A percentile compares a stretch with the other conserved stretches of the same genome.
phyloP scores from a whole-genome alignment of 2,329 filamentous ascomycete species.

The Diaporthe ilicicola region DNA sequence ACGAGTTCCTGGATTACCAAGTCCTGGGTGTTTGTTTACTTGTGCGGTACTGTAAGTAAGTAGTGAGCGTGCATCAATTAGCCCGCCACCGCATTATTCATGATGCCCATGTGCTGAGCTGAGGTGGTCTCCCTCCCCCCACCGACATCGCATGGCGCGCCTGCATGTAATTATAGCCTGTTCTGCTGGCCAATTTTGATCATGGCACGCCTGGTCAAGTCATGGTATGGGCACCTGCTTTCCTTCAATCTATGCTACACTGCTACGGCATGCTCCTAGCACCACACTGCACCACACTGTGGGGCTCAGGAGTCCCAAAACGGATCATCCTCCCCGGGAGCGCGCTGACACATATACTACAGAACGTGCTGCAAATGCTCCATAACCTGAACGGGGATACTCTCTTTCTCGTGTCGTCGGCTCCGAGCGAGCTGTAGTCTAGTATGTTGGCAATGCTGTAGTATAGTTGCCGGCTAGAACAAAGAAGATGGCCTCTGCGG shows the following conservation, averaged over 20 bases:
- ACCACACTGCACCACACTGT: not conserved
- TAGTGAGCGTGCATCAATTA: not conserved
- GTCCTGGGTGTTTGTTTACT: not conserved
- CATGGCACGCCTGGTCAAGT: constrained; percentile 10
- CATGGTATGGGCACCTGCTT: constrained; percentile 7
- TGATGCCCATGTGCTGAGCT: constrained; percentile 13
- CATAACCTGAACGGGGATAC: not conserved
- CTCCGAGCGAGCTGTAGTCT: not conserved
- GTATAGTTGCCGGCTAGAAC: not conserved
- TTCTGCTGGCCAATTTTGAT: not conserved
- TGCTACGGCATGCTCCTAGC: not conserved
- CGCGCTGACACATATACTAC: not conserved
- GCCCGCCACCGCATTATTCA: constrained; percentile 25
- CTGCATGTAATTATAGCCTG: constrained; percentile 20
- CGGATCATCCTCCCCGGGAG: not conserved
- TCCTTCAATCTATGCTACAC: constrained; percentile 18
- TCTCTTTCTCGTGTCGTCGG: not conserved
- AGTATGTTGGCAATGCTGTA: not conserved
- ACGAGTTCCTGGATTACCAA: not conserved
- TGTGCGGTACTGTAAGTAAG: not conserved
- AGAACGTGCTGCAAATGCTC: too few relatives aligned
- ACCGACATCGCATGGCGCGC: constrained; percentile 21
- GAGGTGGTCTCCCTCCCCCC: not conserved
- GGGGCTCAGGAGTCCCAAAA: not conserved
- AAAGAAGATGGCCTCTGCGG: constrained; percentile 4